These are phyloP conservation scores for Euptelea pleiosperma DNA, from an alignment of 164 flowering plant species.

Conservation along the genomic window DNA sequence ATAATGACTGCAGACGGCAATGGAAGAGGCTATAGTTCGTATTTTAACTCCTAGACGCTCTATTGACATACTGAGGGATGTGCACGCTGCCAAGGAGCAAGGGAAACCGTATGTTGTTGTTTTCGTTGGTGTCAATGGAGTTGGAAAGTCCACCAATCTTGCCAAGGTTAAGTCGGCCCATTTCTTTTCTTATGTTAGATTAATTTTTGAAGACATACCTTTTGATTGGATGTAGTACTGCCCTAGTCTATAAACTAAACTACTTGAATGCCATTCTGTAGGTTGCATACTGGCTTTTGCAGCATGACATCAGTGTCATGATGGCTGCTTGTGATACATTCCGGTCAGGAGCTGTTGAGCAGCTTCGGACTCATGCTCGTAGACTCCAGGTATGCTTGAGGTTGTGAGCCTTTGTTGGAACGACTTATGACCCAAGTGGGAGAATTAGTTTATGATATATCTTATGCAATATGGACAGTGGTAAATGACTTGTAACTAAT, in stretches of 20 bases:
- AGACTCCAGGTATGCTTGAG: conserved; percentile 70
- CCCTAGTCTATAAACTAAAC: not conserved
- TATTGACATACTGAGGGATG: conserved; percentile 92
- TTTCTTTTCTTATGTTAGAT: conserved; percentile 1
- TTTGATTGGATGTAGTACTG: conserved; percentile 2
- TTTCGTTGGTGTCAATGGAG: conserved; percentile 98
- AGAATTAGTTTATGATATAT: too few species aligned
- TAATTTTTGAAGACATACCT: not conserved
- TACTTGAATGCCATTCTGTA: conserved; percentile 24
- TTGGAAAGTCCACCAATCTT: conserved; percentile 96
- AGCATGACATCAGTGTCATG: conserved; percentile 90
- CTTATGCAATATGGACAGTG: conserved; percentile 6
- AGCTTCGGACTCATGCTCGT: conserved; percentile 94
- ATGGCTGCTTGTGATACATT: conserved; percentile 99
- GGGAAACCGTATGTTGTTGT: conserved; percentile 91
- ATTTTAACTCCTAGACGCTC: conserved; percentile 94
- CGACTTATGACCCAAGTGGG: not conserved
- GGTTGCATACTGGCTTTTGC: conserved; percentile 99
- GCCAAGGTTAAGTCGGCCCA: conserved; percentile 58
- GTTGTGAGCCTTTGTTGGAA: not conserved
- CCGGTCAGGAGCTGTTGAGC: conserved; percentile 98
- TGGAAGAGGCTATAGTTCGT: conserved; percentile 97
- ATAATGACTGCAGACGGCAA: conserved; percentile 63
- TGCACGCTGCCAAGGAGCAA: conserved; percentile 90
- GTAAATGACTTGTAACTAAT: not conserved